These are phyloP conservation scores for Rhizoctonia solani DNA, from an alignment of 1,284 basidiomycete species.

Conservation along the genomic window DNA sequence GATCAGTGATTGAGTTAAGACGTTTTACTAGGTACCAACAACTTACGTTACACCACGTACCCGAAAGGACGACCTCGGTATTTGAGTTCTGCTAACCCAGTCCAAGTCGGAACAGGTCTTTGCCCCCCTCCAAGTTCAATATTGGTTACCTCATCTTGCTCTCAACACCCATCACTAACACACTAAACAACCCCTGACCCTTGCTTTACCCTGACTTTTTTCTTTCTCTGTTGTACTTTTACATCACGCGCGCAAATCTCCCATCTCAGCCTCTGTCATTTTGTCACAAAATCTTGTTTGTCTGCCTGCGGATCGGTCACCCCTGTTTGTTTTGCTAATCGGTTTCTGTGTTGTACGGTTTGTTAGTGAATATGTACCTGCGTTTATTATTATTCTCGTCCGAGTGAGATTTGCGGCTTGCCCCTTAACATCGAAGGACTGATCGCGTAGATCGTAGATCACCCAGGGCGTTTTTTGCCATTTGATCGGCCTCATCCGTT, in stretches of 20 bases:
- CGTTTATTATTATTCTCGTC: no score
- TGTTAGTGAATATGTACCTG: no score
- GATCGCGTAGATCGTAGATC: not conserved
- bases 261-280: no score
- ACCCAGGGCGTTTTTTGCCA: no score
- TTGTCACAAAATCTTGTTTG: no score
- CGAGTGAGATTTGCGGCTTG: not conserved
- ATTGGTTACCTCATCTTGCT: constrained; percentile 4
- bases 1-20: constrained; percentile 36
- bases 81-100: constrained; percentile 72
- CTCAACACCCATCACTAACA: not conserved
- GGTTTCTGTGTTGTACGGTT: no score
- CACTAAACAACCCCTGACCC: no score
- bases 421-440: not conserved
- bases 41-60: constrained; percentile 61
- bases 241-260: not conserved
- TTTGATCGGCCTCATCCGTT: not conserved
- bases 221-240: not conserved
- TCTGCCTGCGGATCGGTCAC: no score
- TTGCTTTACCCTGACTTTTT: not conserved
- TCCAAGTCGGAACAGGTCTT: not conserved
- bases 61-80: constrained; percentile 58
- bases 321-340: no score
- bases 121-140: constrained; percentile 31
- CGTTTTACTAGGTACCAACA: constrained; percentile 61